Percentiles rank a stretch among this genome's conserved stretches.
phyloP scores from a whole-genome alignment of 2,329 filamentous ascomycete genomes.

The Aureobasidium sp. region DNA sequence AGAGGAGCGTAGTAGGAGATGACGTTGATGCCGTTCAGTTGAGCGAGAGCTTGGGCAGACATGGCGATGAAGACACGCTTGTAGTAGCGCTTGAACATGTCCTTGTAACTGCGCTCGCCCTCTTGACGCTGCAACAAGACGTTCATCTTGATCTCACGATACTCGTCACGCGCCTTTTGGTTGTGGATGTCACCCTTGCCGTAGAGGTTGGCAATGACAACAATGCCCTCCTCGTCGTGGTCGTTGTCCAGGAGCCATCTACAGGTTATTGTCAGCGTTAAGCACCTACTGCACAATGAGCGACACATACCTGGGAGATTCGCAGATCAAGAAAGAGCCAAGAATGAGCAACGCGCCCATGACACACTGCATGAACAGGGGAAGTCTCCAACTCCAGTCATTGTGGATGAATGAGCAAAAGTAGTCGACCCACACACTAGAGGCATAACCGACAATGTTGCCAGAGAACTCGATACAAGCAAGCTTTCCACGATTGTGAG shows the following conservation, averaged over 20 bases:
- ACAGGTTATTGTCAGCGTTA: slow-evolving; percentile 8
- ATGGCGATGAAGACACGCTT: slow-evolving; percentile 96
- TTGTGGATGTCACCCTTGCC: slow-evolving; percentile 94
- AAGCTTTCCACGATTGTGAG: slow-evolving; percentile 90
- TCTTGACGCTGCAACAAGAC: slow-evolving; percentile 90
- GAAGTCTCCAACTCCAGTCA: slow-evolving; percentile 83
- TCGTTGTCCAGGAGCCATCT: slow-evolving; percentile 98
- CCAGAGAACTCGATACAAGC: slow-evolving; percentile 98
- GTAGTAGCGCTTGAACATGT: slow-evolving; percentile 92
- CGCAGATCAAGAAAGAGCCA: slow-evolving; percentile 88
- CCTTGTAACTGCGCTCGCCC: slow-evolving; percentile 80
- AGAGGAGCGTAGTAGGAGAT: slow-evolving; percentile 98
- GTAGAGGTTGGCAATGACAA: slow-evolving; percentile 96
- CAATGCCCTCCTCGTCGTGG: slow-evolving; percentile 95
- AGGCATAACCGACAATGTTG: slow-evolving; percentile 92
- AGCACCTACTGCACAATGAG: background rate
- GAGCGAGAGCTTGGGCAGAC: slow-evolving; percentile 92
- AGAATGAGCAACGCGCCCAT: slow-evolving; percentile 83
- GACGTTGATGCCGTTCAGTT: slow-evolving; percentile 98
- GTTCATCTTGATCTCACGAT: slow-evolving; percentile 98
- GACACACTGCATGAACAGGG: slow-evolving; percentile 83
- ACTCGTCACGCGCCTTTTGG: slow-evolving; percentile 86
- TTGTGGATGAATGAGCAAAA: slow-evolving; percentile 85
- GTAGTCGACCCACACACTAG: slow-evolving; percentile 98
- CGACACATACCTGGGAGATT: slow-evolving; percentile 72